Evolutionary conservation across 2,329 filamentous ascomycete genomes (phyloP).

Genomic region (Sporothrix phasma): DNA sequence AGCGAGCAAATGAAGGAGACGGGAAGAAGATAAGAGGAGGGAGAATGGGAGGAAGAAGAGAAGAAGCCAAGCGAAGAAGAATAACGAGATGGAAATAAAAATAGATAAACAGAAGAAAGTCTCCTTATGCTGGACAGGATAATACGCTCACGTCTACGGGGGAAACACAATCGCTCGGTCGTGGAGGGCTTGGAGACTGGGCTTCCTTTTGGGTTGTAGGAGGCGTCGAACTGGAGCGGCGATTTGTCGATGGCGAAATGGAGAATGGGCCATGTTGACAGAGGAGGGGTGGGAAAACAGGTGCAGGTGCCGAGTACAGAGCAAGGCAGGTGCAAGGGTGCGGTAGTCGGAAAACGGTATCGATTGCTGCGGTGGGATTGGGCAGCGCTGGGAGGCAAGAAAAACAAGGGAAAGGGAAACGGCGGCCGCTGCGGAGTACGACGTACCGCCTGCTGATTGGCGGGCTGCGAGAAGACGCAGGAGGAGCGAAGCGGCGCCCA

Average conservation of each 20-base stretch:
- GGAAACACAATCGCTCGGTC: neutral
- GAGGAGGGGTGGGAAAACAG: slow-evolving; percentile 8
- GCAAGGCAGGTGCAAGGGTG: neutral
- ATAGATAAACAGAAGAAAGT: neutral
- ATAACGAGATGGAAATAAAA: neutral
- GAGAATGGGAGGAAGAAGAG: neutral
- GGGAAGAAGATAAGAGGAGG: neutral
- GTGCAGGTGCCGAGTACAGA: neutral
- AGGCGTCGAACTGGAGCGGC: neutral
- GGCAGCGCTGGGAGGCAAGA: slow-evolving; percentile 1
- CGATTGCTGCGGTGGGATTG: slow-evolving; percentile 2
- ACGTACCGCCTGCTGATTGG: neutral
- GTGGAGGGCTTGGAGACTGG: neutral
- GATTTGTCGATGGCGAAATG: slow-evolving; percentile 1
- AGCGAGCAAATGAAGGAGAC: neutral
- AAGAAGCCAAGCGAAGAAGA: neutral
- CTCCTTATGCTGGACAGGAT: neutral
- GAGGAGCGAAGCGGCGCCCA: neutral
- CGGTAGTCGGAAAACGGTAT: slow-evolving; percentile 6
- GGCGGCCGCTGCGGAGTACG: neutral
- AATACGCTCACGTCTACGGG: neutral
- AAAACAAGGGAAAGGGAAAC: neutral
- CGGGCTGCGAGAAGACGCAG: neutral
- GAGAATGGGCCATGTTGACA: neutral
- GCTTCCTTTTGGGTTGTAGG: neutral